Conservation (phyloP, 106 monocot genomes). For the Apostasia shenzhenica region DNA sequence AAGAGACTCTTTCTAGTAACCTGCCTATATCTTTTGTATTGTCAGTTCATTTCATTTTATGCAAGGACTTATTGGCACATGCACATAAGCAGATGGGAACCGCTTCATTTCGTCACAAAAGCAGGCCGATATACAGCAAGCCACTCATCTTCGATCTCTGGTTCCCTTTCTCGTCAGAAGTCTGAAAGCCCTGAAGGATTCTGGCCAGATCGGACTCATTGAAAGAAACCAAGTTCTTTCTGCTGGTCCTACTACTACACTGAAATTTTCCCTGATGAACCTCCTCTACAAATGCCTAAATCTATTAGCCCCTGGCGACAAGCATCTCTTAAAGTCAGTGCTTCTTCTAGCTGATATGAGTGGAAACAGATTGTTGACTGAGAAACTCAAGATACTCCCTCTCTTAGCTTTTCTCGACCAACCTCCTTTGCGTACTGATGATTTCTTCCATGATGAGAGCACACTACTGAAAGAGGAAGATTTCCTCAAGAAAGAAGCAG, state of each 20-base stretch:
- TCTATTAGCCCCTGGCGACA: conserved; percentile 42
- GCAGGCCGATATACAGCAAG: conserved; percentile 10
- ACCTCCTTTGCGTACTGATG: conserved; percentile 3
- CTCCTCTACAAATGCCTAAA: conserved; percentile 55
- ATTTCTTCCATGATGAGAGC: conserved; percentile 6
- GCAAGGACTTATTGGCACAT: background rate
- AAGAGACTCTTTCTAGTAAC: no score
- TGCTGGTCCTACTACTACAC: conserved; percentile 17
- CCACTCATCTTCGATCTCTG: conserved; percentile 46
- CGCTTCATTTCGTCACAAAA: conserved; percentile 11
- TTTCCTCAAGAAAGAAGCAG: conserved; percentile 34
- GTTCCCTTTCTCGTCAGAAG: conserved; percentile 50
- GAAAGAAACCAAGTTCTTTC: conserved; percentile 20
- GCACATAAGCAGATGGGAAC: conserved; percentile 22
- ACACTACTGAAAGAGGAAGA: conserved; percentile 30
- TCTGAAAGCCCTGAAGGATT: conserved; percentile 44
- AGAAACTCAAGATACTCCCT: conserved; percentile 51
- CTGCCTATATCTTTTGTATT: no score
- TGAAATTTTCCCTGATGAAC: conserved; percentile 36
- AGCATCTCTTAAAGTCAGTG: conserved; percentile 44
- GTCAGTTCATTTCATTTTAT: no score
- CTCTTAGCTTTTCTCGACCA: conserved; percentile 5
- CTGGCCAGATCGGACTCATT: conserved; percentile 25
- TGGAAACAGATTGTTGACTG: conserved; percentile 17
- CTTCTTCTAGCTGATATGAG: conserved; percentile 47